Percentiles rank a stretch among this genome's conserved stretches.
These are phyloP conservation scores for Gymnopilus junonius DNA, from an alignment of 768 basidiomycete genomes.

Conservation along the genomic window DNA sequence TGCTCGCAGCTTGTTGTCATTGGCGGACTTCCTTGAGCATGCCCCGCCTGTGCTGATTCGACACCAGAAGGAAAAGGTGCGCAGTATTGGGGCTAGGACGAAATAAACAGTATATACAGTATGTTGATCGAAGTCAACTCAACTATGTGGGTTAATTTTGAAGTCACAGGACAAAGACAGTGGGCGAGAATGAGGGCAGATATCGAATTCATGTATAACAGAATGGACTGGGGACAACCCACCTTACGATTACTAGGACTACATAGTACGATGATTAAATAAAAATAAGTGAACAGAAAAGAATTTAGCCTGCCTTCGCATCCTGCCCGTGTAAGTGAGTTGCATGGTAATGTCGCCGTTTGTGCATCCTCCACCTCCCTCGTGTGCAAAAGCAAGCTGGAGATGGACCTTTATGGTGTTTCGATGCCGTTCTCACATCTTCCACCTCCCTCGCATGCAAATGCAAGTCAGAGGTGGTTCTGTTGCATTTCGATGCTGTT, in stretches of 20 bases:
- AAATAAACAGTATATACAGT: slow-evolving; percentile 13
- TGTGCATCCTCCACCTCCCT: too few species aligned
- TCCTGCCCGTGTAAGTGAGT: too few species aligned
- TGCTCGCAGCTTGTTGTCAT: slow-evolving; percentile 17
- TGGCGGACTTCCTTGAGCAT: slow-evolving; percentile 21
- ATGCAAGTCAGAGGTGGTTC: too few species aligned
- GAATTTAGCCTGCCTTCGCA: too few species aligned
- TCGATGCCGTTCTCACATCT: too few species aligned
- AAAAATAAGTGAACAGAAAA: slow-evolving; percentile 16
- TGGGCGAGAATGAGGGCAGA: slow-evolving; percentile 11
- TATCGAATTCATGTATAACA: slow-evolving; percentile 12
- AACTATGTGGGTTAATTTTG: slow-evolving; percentile 4
- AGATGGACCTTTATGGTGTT: too few species aligned
- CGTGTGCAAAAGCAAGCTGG: too few species aligned
- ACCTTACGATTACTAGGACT: too few species aligned
- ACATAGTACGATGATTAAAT: slow-evolving; percentile 11
- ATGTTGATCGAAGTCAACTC: slow-evolving; percentile 11
- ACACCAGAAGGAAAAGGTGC: slow-evolving; percentile 16
- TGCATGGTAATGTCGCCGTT: too few species aligned
- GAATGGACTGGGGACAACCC: slow-evolving; percentile 6
- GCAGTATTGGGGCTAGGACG: slow-evolving; percentile 11
- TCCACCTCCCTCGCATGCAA: too few species aligned
- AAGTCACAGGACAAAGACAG: slow-evolving; percentile 13
- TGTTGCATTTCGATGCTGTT: too few species aligned
- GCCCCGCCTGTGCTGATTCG: slow-evolving; percentile 18